Base-by-base conservation (phyloP, 2,329 filamentous ascomycete species). In the Fusarium falciforme region DNA sequence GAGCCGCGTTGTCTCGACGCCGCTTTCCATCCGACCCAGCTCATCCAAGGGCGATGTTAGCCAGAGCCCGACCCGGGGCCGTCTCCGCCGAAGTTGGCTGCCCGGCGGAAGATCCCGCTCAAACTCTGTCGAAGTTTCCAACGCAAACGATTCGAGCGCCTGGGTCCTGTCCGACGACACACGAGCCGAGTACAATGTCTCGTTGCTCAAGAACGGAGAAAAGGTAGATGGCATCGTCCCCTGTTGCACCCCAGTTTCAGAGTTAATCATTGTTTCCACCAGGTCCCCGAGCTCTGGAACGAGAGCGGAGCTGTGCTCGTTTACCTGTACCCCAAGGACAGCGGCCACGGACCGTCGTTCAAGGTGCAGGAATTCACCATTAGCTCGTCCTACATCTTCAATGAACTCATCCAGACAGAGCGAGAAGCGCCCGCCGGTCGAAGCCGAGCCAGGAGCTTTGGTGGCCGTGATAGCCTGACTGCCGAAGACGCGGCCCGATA, bases 251-350 rank as follows among this genome's bases (percentile, higher is more conserved):
- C 44, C 44, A 12, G 29, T 71, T 70, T 36, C 35, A 70, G 61
- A 64, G 61, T 74, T 72, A 72, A 77, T 67, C 5, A 49, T 67
- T 52, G 44, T 60, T 44, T 67, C 58, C 29, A 57, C 61, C 64
- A 91, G 89, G 88, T 92, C 5, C 89, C 90, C 2, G 91, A 93
- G 79, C 81, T 93, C 22, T 93, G 91, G 91, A 89, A 90, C 72
- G 89, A 92, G 64, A 83, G 80, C 61, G 90, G 89, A 42, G 87
- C 87, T 69, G 86, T 91, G 27, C 83, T 85, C 60, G 85, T 93
- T 22, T 90, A 90, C 74, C 81, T 93, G 5, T 88, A 88, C 65
- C 85, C 90, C 1, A 86, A 84, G 64, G 82, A 83, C 6, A 86
- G 83, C 67, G 86, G 86, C 11, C 81, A 80, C 10, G 88, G 88